Evolutionary conservation across 1,284 basidiomycete species (phyloP), one percentile per base, ranked within the genome.

Genomic region (Rhodotorula sp.): DNA sequence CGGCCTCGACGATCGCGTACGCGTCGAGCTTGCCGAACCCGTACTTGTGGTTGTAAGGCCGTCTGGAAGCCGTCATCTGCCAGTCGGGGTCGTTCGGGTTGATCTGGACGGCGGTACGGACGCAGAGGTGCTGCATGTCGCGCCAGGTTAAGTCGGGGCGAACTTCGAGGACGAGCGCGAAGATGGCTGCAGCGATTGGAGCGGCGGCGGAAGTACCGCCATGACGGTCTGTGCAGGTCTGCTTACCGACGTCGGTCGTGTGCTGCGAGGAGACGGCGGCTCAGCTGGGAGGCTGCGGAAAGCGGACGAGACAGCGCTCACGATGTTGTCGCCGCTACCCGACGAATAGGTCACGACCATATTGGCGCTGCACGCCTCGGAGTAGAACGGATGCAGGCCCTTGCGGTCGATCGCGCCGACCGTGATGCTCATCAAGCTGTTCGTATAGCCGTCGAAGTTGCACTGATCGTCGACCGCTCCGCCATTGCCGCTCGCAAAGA

Each of bases 361-460:
- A 81, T 97, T 98, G 0, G 96, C 95, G 4, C 94, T 89, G 80
- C 96, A 99, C 62, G 93, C 84, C 80, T 99, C 96, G 15, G 95
- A 99, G 78, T 99, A 99, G 79, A 91, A 94, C 10, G 96, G 96
- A 79, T 97, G 95, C 52, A 92, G 82, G 16, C 94, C 95, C 78
- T 91, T 90, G 78, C 90, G 87, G 78, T 99, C 95, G 67, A 97
- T 85, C 0, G 96, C 92, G 15, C 93, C 90, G 40, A 99, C 92
- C 0, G 96, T 99, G 64, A 99, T 88, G 9, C 90, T 93, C 82
- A 94, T 98, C 73, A 98, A 96, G 75, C 90, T 92, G 80, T 99
- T 99, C 46, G 96, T 99, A 81, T 99, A 99, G 10, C 96, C 96
- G 76, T 99, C 96, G 79, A 99, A 99, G 81, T 99, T 99, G 84